A percentile compares a stretch with the other conserved stretches of the same genome.
Evolutionary conservation across 2,329 filamentous ascomycete species (phyloP).

Genomic region (Colletotrichum lini): DNA sequence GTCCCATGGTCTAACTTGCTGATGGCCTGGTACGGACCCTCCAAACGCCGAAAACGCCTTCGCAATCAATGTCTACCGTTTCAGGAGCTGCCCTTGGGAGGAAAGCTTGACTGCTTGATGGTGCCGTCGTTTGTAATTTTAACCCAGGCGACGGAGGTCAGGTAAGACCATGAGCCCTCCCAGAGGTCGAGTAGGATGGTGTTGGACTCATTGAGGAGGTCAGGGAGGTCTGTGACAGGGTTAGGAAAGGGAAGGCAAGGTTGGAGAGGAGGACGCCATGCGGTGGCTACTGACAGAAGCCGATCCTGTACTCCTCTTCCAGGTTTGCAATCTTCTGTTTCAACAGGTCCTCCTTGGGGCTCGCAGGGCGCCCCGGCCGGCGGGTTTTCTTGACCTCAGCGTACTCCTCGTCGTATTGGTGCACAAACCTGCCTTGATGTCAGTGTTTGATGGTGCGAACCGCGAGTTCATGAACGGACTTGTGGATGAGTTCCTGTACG

Average conservation of each 20-base stretch:
- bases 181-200: slow-evolving; percentile 77
- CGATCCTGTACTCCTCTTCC: slow-evolving; percentile 84
- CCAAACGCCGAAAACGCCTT: slow-evolving; percentile 38
- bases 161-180: slow-evolving; percentile 87
- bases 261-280: neutral
- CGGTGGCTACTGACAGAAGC: slow-evolving; percentile 75
- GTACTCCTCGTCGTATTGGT: slow-evolving; percentile 80
- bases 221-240: slow-evolving; percentile 67
- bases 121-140: slow-evolving; percentile 77
- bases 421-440: slow-evolving; percentile 69
- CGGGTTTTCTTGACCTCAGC: slow-evolving; percentile 76
- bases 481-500: slow-evolving; percentile 73
- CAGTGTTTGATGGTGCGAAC: slow-evolving; percentile 28
- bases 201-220: slow-evolving; percentile 78
- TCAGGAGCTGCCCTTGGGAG: slow-evolving; percentile 65
- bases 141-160: slow-evolving; percentile 83
- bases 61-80: neutral
- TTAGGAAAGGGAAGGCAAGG: neutral
- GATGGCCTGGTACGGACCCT: neutral
- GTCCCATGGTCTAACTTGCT: neutral
- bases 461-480: slow-evolving; percentile 59
- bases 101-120: slow-evolving; percentile 81
- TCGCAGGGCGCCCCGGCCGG: slow-evolving; percentile 84
- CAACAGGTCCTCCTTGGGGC: slow-evolving; percentile 82
- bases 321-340: slow-evolving; percentile 79